Base-by-base conservation (phyloP, 176 grass and related monocot genomes). In the Guadua angustifolia region DNA sequence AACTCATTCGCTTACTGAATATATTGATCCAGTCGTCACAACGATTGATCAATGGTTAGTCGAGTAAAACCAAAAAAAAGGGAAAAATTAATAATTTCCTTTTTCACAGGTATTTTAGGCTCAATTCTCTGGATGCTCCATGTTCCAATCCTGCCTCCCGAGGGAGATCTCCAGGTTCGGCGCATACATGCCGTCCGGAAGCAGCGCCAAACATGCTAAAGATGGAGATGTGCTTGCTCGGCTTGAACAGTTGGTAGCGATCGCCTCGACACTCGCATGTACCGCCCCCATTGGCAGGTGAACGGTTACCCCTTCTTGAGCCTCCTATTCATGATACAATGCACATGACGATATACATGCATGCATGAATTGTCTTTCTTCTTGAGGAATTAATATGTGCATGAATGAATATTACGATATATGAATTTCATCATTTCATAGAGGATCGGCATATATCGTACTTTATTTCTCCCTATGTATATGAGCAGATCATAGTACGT, bases 81-180 rank as follows among this genome's bases (percentile, higher is more conserved):
- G 14, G 15, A 21, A 9, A 16, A 6, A 16, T 6, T 6, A 21
- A 12, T 35, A 1, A 22, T 2, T 0, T 3, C 0, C 21, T 9
- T 11, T 74, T 66, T 87, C 79, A 90, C 67, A 51, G 59, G 68
- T 86, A 83, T 83, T 90, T 90, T 18, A 87, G 79, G 84, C 84
- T 74, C 29, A 87, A 35, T 45, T 51, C 83, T 69, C 69, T 3
- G 50, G 74, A 67, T 42, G 80, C 13, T 79, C 75, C 75, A 82
- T 85, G 61, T 81, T 68, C 93, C 93, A 94, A 62, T 86, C 86
- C 75, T 83, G 83, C 35, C 97, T 90, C 68, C 97, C 97, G 2
- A 95, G 85, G 24, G 97, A 87, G 81, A 99, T 95, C 73, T 99
- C 91, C 81, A 99, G 81, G 83, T 90, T 87, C 7, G 91, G 93